Base-by-base conservation (phyloP, 1,284 basidiomycete genomes). In the Cryptococcus neoformans region DNA sequence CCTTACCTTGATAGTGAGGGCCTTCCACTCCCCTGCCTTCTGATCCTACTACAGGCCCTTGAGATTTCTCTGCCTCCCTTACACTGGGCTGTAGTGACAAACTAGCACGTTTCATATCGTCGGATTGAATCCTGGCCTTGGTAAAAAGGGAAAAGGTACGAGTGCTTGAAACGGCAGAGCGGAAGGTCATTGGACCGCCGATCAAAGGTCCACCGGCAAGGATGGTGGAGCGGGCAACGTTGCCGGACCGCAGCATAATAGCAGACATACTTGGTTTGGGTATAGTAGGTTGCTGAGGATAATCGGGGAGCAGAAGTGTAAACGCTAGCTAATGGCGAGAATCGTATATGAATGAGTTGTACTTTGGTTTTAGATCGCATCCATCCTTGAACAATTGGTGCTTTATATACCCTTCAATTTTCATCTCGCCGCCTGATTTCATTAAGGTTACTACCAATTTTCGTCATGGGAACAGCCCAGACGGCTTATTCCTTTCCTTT, bases 1-100 rank as follows among this genome's bases (percentile, higher is more conserved):
- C 7, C 56, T 56, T 49, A 71, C 73, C 71, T 55, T 68, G 62
- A 49, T 68, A 70, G 57, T 75, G 71, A 2, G 68, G 59, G n/a
- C 73, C 73, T 55, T 75, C 73, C 10, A 62, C 56, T 9, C 64
- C 64, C 50, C 67, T 69, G 38, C 54, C 62, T 36, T 63, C 60
- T 4, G 54, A 59, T 1, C 70, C 70, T 2, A 70, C 68, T 5
- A 40, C 44, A 21, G 9, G 16, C 37, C 16, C 49, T 16, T 40
- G 49, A 34, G 21, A 44, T 21, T 55, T 51, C 54, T 53, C 66
- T 11, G 52, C 44, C 21, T 63, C 48, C 42, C 58, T 64, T 10
- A 67, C 62, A 0, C 61, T 62, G 14, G 56, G 39, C 48, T 60
- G 57, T 4, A 72, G 51, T 5, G 70, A 67, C 17, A 67, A 57